phyloP scores from a whole-genome alignment of 768 basidiomycete genomes.

The Pleurotus sapidus region DNA sequence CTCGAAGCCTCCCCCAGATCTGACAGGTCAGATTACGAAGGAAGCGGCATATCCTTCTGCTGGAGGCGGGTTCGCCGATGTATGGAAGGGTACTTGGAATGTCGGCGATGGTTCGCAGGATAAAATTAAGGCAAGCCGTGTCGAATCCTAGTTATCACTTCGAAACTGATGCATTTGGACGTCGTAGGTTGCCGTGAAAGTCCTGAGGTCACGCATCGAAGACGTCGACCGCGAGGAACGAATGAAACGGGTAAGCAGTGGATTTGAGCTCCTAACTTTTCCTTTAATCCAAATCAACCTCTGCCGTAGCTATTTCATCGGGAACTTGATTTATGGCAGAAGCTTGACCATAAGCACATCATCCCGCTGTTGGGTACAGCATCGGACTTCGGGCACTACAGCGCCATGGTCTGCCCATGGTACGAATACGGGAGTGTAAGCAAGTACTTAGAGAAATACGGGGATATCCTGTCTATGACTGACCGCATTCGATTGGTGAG shows the following conservation, averaged over 20 bases:
- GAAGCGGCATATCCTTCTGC: conserved; percentile 32
- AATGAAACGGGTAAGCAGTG: conserved; percentile 23
- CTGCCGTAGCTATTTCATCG: conserved; percentile 26
- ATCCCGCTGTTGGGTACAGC: conserved; percentile 31
- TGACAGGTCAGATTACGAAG: conserved; percentile 27
- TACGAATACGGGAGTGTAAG: conserved; percentile 34
- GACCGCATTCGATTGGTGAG: conserved; percentile 34
- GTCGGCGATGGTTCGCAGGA: conserved; percentile 16
- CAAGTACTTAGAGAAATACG: conserved; percentile 32
- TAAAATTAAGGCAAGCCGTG: conserved; percentile 10
- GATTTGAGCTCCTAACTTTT: neutral
- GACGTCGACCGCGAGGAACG: conserved; percentile 28
- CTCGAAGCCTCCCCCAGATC: conserved; percentile 18
- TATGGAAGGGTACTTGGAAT: conserved; percentile 37
- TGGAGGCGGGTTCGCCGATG: conserved; percentile 42
- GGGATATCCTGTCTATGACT: conserved; percentile 29
- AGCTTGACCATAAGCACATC: conserved; percentile 35
- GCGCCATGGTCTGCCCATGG: conserved; percentile 40
- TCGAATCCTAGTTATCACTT: conserved; percentile 8
- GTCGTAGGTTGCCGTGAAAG: conserved; percentile 29
- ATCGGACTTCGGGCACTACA: conserved; percentile 34
- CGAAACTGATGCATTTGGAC: neutral
- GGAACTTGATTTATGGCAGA: conserved; percentile 36
- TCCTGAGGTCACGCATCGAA: conserved; percentile 29
- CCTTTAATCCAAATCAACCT: neutral